A percentile compares a stretch with the other conserved stretches of the same genome.
These are phyloP conservation scores for Excoecaria cochinchinensis DNA, from an alignment of 345 rosid species.

Conservation along the genomic window DNA sequence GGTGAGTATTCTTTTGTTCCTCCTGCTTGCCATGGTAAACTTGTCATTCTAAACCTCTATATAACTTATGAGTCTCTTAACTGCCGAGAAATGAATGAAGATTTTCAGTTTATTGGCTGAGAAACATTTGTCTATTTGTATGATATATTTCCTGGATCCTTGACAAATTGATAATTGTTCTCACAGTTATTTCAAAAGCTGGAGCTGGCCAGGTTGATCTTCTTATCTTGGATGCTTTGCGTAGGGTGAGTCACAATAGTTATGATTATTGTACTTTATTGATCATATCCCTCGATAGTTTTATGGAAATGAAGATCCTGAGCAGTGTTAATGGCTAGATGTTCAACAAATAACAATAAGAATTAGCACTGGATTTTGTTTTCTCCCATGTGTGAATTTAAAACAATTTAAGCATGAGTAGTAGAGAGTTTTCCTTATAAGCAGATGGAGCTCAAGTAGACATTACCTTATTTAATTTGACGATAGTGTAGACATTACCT, in stretches of 20 bases:
- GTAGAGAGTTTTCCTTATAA: no score
- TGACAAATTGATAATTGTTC: background rate
- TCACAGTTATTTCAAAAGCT: constrained; percentile 71
- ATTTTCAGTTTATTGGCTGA: background rate
- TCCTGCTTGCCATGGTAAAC: background rate
- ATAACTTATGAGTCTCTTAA: background rate
- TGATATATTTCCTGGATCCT: no score
- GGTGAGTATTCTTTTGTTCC: constrained; percentile 44
- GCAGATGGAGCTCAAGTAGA: no score
- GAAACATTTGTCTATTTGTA: background rate
- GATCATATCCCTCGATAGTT: background rate
- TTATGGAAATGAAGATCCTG: background rate
- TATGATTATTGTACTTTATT: background rate
- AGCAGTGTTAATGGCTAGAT: background rate
- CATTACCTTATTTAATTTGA: no score
- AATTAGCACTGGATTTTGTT: no score
- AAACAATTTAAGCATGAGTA: no score
- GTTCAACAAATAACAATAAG: background rate
- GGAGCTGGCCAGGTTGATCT: constrained; percentile 90
- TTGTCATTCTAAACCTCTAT: background rate
- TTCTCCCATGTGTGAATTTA: no score
- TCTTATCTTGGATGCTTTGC: constrained; percentile 81
- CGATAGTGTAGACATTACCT: no score
- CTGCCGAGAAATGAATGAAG: background rate
- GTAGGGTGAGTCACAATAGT: constrained; percentile 46